Base-by-base conservation (phyloP, 2,329 filamentous ascomycete genomes). In the Didymellaceae sp. region DNA sequence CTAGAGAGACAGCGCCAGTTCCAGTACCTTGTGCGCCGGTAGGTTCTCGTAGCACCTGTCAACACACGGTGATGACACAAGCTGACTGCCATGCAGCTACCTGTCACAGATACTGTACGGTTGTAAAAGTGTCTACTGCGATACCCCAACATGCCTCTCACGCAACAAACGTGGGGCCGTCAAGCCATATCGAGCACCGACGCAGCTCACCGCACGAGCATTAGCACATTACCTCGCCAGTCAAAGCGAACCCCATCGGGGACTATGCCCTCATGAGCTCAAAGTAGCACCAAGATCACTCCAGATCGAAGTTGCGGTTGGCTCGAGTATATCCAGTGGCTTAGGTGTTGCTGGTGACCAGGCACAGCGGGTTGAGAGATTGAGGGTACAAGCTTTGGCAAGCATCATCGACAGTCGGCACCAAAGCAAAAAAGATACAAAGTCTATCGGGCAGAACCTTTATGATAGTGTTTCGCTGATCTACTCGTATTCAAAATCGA, bases 91-190 rank as follows among this genome's bases (percentile, higher is more conserved):
- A 14, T 17, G 17, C 57, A 93, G 89, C 63, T 95, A 89, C 67
- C 85, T 92, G 40, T 78, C 83, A 25, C 91, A 96, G 74, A 83
- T 96, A n/a, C 84, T 91, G 48, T 82, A 89, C 58, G 91, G 91
- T 57, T 96, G 91, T 69, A 84, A 84, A 55, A 83, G 82, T 57
- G 76, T 80, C 44, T 77, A 80, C 42, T 96, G 91, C 74, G 79
- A 78, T 26, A 93, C 86, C 1, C 75, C 90, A 11, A 93, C 90
- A 11, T 96, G 91, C 75, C 88, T 93, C 66, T 91, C 86, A 54
- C 91, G 84, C 69, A 85, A 89, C 46, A 88, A 83, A 71, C 83
- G 88, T 58, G 76, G 86, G 31, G 82, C 84, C 25, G 84, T 84
- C 57, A 82, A 82, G 0, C 90, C 90, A 2, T 82, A 91, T 61